Evolutionary conservation across 2,329 filamentous ascomycete species (phyloP).

Genomic region (Fusarium bulbicola): DNA sequence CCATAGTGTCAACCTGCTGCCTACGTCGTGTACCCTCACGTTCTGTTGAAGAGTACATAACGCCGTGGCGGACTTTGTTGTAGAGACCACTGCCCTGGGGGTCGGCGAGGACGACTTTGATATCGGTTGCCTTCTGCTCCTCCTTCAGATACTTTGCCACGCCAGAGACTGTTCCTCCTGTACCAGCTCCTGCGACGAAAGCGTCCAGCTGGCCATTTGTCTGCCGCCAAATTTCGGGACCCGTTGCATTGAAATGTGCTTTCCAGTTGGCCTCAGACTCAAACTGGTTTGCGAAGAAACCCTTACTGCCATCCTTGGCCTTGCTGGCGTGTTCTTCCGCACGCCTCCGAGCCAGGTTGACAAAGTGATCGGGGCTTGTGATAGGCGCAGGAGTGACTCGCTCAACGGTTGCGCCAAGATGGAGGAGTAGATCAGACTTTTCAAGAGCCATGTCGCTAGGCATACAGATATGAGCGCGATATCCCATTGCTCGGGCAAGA

Average conservation of each 20-base stretch:
- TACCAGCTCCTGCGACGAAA: slow-evolving; percentile 93
- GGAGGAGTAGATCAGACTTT: slow-evolving; percentile 87
- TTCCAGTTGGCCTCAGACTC: slow-evolving; percentile 89
- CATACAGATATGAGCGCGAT: slow-evolving; percentile 97
- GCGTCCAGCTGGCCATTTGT: slow-evolving; percentile 79
- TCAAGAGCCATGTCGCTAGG: slow-evolving; percentile 89
- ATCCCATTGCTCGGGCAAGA: slow-evolving; percentile 86
- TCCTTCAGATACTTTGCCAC: slow-evolving; percentile 86
- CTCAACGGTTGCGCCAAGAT: slow-evolving; percentile 92
- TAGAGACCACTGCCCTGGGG: slow-evolving; percentile 93
- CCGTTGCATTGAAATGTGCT: slow-evolving; percentile 84
- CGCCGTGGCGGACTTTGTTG: slow-evolving; percentile 90
- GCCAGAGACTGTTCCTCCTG: slow-evolving; percentile 91
- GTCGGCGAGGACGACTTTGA: slow-evolving; percentile 86
- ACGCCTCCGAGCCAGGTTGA: slow-evolving; percentile 85
- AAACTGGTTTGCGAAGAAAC: slow-evolving; percentile 97
- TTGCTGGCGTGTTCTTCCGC: slow-evolving; percentile 76
- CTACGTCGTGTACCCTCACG: slow-evolving; percentile 88
- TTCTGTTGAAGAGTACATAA: slow-evolving; percentile 94
- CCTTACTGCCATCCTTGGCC: slow-evolving; percentile 68
- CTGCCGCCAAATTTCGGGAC: slow-evolving; percentile 88
- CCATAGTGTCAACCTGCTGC: slow-evolving; percentile 93
- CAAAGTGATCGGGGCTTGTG: slow-evolving; percentile 91
- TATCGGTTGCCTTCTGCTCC: slow-evolving; percentile 60
- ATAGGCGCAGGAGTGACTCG: slow-evolving; percentile 91